phyloP scores from a whole-genome alignment of 73 alveolate genomes.

The Paramecium pentaurelia region DNA sequence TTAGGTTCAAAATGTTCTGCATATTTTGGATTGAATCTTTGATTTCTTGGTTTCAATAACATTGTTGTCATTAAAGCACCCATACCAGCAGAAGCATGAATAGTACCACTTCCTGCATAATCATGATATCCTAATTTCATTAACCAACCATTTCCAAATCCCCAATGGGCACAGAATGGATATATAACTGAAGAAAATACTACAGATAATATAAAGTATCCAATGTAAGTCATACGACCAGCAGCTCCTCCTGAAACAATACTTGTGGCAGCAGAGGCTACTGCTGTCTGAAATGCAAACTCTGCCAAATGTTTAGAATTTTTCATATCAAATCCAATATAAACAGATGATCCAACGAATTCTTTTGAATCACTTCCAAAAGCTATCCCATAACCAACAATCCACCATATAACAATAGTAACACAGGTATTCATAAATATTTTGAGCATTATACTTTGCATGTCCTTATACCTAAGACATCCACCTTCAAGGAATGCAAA shows the following conservation, averaged over 20 bases:
- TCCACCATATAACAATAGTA: constrained; percentile 26
- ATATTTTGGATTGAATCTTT: constrained; percentile 26
- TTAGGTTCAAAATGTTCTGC: constrained; percentile 49
- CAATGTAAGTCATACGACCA: constrained; percentile 28
- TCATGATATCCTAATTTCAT: constrained; percentile 45
- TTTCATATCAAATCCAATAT: constrained; percentile 35
- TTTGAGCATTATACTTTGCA: constrained; percentile 41
- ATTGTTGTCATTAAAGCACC: constrained; percentile 43
- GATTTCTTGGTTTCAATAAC: background rate
- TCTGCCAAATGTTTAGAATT: constrained; percentile 5
- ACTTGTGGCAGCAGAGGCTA: constrained; percentile 27
- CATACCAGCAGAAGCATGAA: constrained; percentile 51
- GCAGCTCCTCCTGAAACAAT: constrained; percentile 51
- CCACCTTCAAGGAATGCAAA: constrained; percentile 48
- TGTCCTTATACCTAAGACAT: constrained; percentile 37
- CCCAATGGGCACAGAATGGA: constrained; percentile 57
- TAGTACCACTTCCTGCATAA: constrained; percentile 40
- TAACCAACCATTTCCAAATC: constrained; percentile 42
- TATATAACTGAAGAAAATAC: background rate
- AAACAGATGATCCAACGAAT: constrained; percentile 6
- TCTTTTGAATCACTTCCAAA: constrained; percentile 22
- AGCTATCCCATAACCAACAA: constrained; percentile 44
- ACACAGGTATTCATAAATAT: constrained; percentile 43
- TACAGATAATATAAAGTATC: background rate
- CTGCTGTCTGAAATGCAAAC: constrained; percentile 45